Base-by-base conservation (phyloP, 148 eudicot species). In the Hydrangea macrophylla region DNA sequence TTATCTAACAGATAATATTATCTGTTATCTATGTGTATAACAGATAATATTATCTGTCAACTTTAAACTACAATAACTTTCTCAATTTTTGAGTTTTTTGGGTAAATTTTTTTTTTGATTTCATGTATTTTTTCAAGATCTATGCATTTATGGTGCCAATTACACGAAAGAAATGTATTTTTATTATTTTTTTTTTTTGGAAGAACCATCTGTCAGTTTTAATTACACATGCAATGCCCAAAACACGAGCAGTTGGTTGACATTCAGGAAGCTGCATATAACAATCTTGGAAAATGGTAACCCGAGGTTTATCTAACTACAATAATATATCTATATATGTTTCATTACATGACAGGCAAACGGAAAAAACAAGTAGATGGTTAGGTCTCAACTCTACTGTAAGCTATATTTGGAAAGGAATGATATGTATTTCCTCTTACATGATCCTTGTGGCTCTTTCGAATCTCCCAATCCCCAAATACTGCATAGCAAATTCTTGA, bases 351-450 rank as follows among this genome's bases (percentile, higher is more conserved):
- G 40, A 40, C 20, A 70, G 39, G 60, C 53, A 71, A 71, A 37
- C 12, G 12, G 60, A 53, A 33, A 44, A 33, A 57, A 60, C 56
- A 23, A 60, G n/a, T 62, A 68, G 22, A 55, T 35, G 51, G 66
- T 60, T 70, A 62, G 50, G 61, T 61, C 45, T 61, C 26, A 23
- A 36, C 51, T 71, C 55, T 57, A 72, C 57, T 57, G 13, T 42
- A 31, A 40, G 11, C 7, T 39, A 55, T 71, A 12, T 53, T 17
- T n/a, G 22, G 32, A 18, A 18, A 48, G 53, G 20, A 62, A 39
- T 24, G 27, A 24, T n/a, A 22, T 20, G 5, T 1, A 2, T 1
- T 55, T 18, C 26, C 71, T 57, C 71, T 67, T 27, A 26, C 62
- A 55, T 20, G 25, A 24, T 36, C 62, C 12, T 48, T 24, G 0